These are phyloP conservation scores for Neoboletus subvelutipes DNA, from an alignment of 768 basidiomycete genomes.

Conservation along the genomic window DNA sequence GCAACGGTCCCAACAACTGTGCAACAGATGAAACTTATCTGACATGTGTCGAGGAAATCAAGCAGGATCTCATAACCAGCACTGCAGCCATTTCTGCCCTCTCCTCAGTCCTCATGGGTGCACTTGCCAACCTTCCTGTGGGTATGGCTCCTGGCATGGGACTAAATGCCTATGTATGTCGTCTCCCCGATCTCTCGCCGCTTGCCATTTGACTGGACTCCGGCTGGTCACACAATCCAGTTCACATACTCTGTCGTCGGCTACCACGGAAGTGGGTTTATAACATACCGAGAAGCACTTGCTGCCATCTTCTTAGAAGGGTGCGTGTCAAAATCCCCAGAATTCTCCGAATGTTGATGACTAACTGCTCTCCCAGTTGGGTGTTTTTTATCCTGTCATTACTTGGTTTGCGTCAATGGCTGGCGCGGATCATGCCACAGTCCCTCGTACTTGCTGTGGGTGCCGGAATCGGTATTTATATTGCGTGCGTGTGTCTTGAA, in stretches of 20 bases:
- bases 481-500: constrained; percentile 54
- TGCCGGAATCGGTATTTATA: constrained; percentile 84
- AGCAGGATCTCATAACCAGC: constrained; percentile 76
- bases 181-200: not conserved
- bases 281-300: constrained; percentile 77
- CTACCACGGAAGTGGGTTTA: constrained; percentile 67
- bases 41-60: constrained; percentile 58
- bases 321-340: constrained; percentile 37
- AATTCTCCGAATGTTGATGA: not conserved
- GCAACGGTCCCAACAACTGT: constrained; percentile 59
- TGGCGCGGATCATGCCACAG: constrained; percentile 84
- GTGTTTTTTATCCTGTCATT: constrained; percentile 78
- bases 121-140: constrained; percentile 85
- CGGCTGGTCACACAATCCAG: constrained; percentile 36
- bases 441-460: constrained; percentile 84
- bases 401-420: constrained; percentile 85
- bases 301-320: constrained; percentile 88
- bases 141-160: constrained; percentile 86
- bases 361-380: constrained; percentile 48
- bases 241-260: constrained; percentile 90
- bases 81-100: constrained; percentile 78
- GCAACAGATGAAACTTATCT: constrained; percentile 50
- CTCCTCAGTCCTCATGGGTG: constrained; percentile 78
- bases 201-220: not conserved
- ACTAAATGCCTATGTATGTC: constrained; percentile 72